phyloP scores from a whole-genome alignment of 2,329 filamentous ascomycete species.

The Didymella arachidicola region DNA sequence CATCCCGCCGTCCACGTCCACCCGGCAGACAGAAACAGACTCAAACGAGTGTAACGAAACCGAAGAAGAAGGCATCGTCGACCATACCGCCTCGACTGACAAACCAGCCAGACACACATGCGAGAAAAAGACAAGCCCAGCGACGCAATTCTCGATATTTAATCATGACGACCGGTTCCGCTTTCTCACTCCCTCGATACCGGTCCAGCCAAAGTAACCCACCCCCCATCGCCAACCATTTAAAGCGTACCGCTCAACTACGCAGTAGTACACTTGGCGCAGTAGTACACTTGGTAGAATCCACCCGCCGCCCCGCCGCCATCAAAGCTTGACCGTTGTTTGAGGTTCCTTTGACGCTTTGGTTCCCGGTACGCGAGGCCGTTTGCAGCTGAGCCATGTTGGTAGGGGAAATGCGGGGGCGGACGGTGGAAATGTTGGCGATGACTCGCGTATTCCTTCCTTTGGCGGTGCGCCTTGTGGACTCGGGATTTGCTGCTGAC shows the following conservation, averaged over 20 bases:
- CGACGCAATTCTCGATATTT: no score
- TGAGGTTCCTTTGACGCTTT: not conserved
- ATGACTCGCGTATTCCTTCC: conserved; percentile 10
- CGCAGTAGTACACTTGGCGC: not conserved
- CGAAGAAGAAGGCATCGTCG: conserved; percentile 7
- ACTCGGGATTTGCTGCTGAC: no score
- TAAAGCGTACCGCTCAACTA: not conserved
- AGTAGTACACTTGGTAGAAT: no score
- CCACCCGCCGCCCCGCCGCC: not conserved
- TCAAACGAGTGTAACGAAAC: conserved; percentile 12
- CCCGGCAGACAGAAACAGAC: conserved; percentile 1
- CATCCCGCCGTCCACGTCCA: not conserved
- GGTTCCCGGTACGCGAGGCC: not conserved
- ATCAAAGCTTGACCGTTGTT: not conserved
- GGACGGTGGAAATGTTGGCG: not conserved
- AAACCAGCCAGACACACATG: no score
- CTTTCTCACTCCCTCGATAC: not conserved
- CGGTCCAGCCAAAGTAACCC: conserved; percentile 10
- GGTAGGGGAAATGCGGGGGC: conserved; percentile 11
- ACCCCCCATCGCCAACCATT: not conserved
- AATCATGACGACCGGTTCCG: not conserved
- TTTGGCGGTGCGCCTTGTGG: not conserved
- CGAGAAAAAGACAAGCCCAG: no score
- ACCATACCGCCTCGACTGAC: not conserved
- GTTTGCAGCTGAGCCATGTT: conserved; percentile 8